Base-by-base conservation (phyloP, 192 early-diverging fungal species). In the Entomortierella chlamydospora region DNA sequence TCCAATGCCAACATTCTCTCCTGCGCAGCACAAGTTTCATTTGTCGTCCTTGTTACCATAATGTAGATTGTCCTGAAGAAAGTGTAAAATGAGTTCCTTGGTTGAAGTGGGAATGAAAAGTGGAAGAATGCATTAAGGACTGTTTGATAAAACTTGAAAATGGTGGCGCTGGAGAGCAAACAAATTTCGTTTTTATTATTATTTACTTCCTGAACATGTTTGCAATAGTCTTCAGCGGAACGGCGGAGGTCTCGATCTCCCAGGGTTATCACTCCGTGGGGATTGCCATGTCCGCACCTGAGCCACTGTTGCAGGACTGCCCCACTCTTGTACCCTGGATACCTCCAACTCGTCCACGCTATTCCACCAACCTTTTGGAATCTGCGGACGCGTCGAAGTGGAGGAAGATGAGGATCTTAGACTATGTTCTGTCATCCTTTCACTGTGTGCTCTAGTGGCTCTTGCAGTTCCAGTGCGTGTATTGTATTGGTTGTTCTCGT, bases 151-250 rank as follows among this genome's bases (percentile, higher is more conserved):
- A 28, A 28, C 23, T 6, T 28, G 28, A 55, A 55, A 55, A 2
- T 55, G 53, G 53, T 55, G 53, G 53, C 53, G 53, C 53, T 51
- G 50, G 20, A 37, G 5, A 37, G 34, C 34, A 37, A 37, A 37
- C 4, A 37, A 37, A n/a, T n/a, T n/a, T n/a, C n/a, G n/a, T n/a
- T n/a, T n/a, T n/a, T n/a, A n/a, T n/a, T n/a, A n/a, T n/a, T n/a
- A n/a, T n/a, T n/a, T n/a, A n/a, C n/a, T n/a, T n/a, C n/a, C 42
- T 43, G 42, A 8, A 17, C 9, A 11, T 8, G 42, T 11, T n/a
- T 17, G 18, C 47, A 50, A 22, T 50, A 4, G 22, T 50, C 47
- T n/a, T n/a, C n/a, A n/a, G n/a, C n/a, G n/a, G n/a, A n/a, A n/a
- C n/a, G n/a, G n/a, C n/a, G n/a, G n/a, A n/a, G n/a, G n/a, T n/a